Conservation (phyloP, 2,329 filamentous ascomycete species). For the Exophiala lecanii-corni region DNA sequence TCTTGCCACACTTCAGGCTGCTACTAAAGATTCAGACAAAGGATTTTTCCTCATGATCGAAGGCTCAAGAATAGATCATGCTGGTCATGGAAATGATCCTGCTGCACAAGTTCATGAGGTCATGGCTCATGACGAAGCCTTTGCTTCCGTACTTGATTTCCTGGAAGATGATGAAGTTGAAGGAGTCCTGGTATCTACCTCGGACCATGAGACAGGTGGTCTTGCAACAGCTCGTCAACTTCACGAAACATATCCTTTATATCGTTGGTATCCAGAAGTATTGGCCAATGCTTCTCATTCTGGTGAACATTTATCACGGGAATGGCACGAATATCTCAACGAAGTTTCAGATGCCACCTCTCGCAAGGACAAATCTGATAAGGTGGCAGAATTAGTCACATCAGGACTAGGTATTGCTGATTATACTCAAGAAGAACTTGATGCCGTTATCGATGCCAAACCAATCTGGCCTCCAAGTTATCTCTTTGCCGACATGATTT, state of each 20-base stretch:
- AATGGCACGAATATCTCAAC: conserved; percentile 58
- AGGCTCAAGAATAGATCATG: conserved; percentile 92
- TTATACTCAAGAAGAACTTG: conserved; percentile 65
- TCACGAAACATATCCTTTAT: conserved; percentile 59
- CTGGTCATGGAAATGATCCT: conserved; percentile 79
- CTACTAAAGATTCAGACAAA: conserved; percentile 76
- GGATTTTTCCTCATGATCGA: conserved; percentile 99
- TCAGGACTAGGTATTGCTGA: conserved; percentile 73
- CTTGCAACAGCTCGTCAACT: conserved; percentile 73
- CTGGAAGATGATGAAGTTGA: conserved; percentile 68
- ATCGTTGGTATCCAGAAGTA: conserved; percentile 76
- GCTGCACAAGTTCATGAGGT: conserved; percentile 86
- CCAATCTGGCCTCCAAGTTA: conserved; percentile 55
- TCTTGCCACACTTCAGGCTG: conserved; percentile 70
- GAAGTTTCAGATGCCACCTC: conserved; percentile 12
- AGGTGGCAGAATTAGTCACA: conserved; percentile 52
- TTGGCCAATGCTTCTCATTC: conserved; percentile 75
- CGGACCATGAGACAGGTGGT: conserved; percentile 94
- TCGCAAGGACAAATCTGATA: conserved; percentile 18
- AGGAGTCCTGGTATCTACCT: conserved; percentile 75
- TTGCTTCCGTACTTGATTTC: conserved; percentile 79
- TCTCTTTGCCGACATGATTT: conserved; percentile 78
- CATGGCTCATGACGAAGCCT: conserved; percentile 86
- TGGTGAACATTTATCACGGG: conserved; percentile 62
- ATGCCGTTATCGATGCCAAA: conserved; percentile 54